These are phyloP conservation scores for Tricholoma matsutake DNA, from an alignment of 768 basidiomycete genomes.

Conservation along the genomic window DNA sequence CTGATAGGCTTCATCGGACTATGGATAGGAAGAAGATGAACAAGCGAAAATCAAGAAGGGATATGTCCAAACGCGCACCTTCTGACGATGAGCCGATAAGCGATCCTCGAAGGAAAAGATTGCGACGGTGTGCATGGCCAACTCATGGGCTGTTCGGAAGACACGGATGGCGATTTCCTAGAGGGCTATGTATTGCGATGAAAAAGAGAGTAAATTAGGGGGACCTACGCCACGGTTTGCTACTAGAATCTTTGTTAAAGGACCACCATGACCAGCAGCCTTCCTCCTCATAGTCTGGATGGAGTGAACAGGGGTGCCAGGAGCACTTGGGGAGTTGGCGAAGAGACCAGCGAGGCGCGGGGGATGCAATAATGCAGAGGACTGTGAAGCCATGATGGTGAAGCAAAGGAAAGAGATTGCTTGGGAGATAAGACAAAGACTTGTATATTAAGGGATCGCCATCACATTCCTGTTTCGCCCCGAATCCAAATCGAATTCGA, in stretches of 20 bases:
- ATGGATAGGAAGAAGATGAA: constrained; percentile 1
- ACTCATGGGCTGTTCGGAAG: constrained; percentile 96
- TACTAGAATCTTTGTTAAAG: constrained; percentile 87
- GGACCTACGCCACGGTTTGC: constrained; percentile 83
- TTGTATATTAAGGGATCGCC: not conserved
- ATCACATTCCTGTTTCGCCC: no score
- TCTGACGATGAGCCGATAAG: constrained; percentile 95
- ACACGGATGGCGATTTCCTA: constrained; percentile 99
- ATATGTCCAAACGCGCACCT: constrained; percentile 46
- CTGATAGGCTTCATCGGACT: constrained; percentile 99
- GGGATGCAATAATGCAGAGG: constrained; percentile 55
- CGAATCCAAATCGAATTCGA: no score
- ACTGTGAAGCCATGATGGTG: constrained; percentile 41
- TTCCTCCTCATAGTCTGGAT: constrained; percentile 91
- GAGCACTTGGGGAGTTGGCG: constrained; percentile 68
- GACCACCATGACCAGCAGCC: constrained; percentile 86
- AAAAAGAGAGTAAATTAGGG: constrained; percentile 8
- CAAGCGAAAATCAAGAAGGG: constrained; percentile 8
- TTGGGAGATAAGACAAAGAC: not conserved
- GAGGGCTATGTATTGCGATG: constrained; percentile 8
- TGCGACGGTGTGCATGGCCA: constrained; percentile 98
- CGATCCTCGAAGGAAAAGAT: constrained; percentile 98
- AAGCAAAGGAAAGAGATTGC: constrained; percentile 3
- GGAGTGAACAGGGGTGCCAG: constrained; percentile 84
- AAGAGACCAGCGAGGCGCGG: constrained; percentile 73